These are phyloP conservation scores for Penicillium carneum DNA, from an alignment of 2,329 filamentous ascomycete genomes.

Conservation along the genomic window DNA sequence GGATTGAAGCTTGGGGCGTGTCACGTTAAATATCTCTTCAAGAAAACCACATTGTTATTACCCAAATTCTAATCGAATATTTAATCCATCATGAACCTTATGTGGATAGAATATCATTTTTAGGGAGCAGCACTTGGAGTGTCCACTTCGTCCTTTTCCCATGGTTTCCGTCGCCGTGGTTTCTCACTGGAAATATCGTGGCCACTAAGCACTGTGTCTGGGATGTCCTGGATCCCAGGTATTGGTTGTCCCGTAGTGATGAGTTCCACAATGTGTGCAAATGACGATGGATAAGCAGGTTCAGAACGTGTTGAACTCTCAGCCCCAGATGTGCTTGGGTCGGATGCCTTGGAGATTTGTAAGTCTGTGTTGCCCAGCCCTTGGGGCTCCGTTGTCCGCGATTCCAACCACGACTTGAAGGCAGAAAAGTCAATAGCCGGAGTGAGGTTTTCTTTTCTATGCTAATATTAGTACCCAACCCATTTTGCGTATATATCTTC, in stretches of 20 bases:
- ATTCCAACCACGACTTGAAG: conserved; percentile 70
- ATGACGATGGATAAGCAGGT: conserved; percentile 78
- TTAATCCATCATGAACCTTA: not conserved
- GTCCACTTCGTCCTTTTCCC: conserved; percentile 69
- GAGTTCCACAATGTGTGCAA: conserved; percentile 84
- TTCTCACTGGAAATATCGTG: conserved; percentile 67
- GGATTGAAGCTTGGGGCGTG: conserved; percentile 11
- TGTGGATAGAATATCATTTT: not conserved
- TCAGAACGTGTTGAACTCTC: conserved; percentile 30
- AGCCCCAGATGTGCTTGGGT: conserved; percentile 18
- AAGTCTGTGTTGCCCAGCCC: conserved; percentile 3
- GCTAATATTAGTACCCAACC: not conserved
- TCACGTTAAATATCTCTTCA: conserved; percentile 16
- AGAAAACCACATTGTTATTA: conserved; percentile 26
- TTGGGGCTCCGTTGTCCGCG: conserved; percentile 22
- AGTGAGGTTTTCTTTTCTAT: conserved; percentile 49
- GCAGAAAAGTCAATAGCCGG: conserved; percentile 67
- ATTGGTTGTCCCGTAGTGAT: conserved; percentile 83
- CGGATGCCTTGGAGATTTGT: conserved; percentile 14
- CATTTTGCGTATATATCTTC: not conserved
- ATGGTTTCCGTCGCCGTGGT: conserved; percentile 71
- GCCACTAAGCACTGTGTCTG: conserved; percentile 76
- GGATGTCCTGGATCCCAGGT: conserved; percentile 86
- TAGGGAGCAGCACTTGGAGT: conserved; percentile 15
- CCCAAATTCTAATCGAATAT: conserved; percentile 16